Evolutionary conservation across 2,329 filamentous ascomycete species (phyloP).

Genomic region (Neopestalotiopsis sp.): DNA sequence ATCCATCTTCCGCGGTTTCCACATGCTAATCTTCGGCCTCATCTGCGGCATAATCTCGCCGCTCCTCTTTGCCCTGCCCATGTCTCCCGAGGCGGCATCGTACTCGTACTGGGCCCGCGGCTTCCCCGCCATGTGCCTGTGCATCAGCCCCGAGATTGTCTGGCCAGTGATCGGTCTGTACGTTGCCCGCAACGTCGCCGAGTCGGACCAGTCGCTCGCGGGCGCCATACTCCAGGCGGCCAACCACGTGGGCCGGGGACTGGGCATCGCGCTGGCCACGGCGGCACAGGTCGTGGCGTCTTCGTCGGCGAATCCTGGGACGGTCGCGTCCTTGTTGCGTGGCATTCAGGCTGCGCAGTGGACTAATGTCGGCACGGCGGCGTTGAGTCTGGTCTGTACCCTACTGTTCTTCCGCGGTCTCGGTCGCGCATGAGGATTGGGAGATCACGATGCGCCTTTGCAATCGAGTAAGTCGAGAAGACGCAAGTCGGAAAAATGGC

Average conservation of each 20-base stretch:
- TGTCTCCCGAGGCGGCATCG: neutral
- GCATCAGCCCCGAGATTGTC: neutral
- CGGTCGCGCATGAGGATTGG: neutral
- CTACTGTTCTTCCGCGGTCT: neutral
- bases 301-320: neutral
- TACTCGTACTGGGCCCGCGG: neutral
- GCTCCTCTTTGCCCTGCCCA: neutral
- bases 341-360: neutral
- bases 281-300: neutral
- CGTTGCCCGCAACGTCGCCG: neutral
- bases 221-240: neutral
- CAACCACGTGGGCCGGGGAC: neutral
- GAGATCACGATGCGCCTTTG: no score
- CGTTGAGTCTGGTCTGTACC: neutral
- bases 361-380: neutral
- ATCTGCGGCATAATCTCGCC: neutral
- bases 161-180: neutral
- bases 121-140: neutral
- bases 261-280: neutral
- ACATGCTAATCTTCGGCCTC: neutral
- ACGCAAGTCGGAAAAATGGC: neutral
- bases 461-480: neutral
- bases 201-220: conserved; percentile 3
- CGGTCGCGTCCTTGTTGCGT: neutral
- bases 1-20: neutral